phyloP scores from a whole-genome alignment of 2,329 filamentous ascomycete species.

The Byssoonygena ceratinophila region DNA sequence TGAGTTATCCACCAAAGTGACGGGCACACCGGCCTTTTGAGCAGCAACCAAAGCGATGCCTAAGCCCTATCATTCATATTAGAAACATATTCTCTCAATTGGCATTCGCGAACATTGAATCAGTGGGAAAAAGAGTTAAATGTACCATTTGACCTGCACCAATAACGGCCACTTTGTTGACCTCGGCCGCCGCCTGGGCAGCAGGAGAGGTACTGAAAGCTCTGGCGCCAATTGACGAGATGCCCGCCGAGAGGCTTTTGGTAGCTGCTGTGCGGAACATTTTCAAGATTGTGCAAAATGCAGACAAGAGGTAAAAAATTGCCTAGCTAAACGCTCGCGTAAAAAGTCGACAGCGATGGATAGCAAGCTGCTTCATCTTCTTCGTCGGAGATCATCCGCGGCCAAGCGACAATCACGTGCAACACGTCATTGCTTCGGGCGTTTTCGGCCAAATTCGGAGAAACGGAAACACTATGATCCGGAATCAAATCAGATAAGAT shows the following conservation, averaged over 20 bases:
- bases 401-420: conserved; percentile 9
- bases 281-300: not conserved
- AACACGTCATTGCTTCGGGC: conserved; percentile 21
- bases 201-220: conserved; percentile 60
- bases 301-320: not conserved
- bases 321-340: not conserved
- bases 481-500: not conserved
- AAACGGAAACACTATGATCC: conserved; percentile 12
- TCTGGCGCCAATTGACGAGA: conserved; percentile 35
- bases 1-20: conserved; percentile 74
- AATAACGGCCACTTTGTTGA: conserved; percentile 82
- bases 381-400: not conserved
- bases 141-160: conserved; percentile 90
- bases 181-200: conserved; percentile 53
- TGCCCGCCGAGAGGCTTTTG: conserved; percentile 23
- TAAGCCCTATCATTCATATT: conserved; percentile 53
- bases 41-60: conserved; percentile 93
- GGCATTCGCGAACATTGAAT: not conserved
- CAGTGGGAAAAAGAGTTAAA: not conserved
- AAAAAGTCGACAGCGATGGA: not conserved
- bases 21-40: conserved; percentile 68
- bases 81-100: conserved; percentile 21
- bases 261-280: conserved; percentile 33
- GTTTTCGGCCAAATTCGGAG: conserved; percentile 26
- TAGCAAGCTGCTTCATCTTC: not conserved